Conservation (phyloP, 169 alveolate species). For the Cyclospora cayetanensis region DNA sequence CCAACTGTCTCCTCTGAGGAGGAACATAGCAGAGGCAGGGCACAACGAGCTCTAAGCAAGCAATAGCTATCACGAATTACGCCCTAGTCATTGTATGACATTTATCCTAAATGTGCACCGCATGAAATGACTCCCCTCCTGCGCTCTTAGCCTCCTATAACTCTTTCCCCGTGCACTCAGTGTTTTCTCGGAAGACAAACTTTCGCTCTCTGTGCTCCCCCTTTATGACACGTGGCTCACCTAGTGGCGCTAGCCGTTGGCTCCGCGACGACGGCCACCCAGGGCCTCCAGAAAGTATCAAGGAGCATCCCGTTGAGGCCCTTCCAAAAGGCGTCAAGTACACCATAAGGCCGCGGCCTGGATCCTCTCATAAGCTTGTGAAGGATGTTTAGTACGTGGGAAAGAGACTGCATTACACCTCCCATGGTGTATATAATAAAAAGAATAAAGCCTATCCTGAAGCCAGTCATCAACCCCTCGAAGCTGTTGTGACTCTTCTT, state of each 20-base stretch:
- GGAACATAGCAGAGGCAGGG: slow-evolving; percentile 7
- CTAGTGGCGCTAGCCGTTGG: slow-evolving; percentile 79
- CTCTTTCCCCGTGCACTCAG: no score
- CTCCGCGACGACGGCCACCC: slow-evolving; percentile 85
- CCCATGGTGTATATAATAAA: slow-evolving; percentile 87
- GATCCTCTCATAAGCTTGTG: slow-evolving; percentile 91
- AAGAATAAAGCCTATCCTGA: slow-evolving; percentile 88
- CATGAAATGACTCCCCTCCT: no score
- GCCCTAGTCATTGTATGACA: no score
- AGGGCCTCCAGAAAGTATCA: slow-evolving; percentile 89
- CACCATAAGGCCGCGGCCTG: slow-evolving; percentile 89
- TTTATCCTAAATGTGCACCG: no score
- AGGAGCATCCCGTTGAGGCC: slow-evolving; percentile 87
- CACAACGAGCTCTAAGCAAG: background rate
- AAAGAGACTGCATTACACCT: slow-evolving; percentile 89
- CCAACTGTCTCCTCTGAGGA: slow-evolving; percentile 73
- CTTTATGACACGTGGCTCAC: slow-evolving; percentile 76
- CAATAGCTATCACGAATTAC: no score
- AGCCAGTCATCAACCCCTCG: slow-evolving; percentile 90
- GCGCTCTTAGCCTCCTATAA: no score
- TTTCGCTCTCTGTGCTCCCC: no score
- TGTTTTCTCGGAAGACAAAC: no score
- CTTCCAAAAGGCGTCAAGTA: slow-evolving; percentile 90
- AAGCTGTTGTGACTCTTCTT: slow-evolving; percentile 78
- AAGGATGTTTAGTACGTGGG: slow-evolving; percentile 86